Conservation (phyloP, 257 asterid species). For the Craterostigma plantagineum region DNA sequence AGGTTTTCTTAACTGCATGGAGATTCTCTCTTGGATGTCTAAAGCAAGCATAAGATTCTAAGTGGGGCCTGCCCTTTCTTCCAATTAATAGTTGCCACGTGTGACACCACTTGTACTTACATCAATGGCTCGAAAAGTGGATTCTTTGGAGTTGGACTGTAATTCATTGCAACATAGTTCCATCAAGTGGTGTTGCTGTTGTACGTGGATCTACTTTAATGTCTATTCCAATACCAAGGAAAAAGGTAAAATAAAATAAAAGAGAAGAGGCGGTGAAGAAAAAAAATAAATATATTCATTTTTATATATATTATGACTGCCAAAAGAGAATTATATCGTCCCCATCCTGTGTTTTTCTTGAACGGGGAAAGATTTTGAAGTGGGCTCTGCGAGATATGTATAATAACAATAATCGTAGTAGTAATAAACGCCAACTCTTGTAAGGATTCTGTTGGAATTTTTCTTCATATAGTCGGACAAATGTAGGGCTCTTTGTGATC, state of each 20-base stretch:
- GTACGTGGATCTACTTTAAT: slow-evolving; percentile 2
- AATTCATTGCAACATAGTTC: not conserved
- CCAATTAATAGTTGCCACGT: slow-evolving; percentile 22
- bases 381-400: no score
- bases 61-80: slow-evolving; percentile 12
- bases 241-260: slow-evolving; percentile 9
- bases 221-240: slow-evolving; percentile 42
- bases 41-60: slow-evolving; percentile 27
- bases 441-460: no score
- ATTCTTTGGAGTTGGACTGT: not conserved
- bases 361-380: no score
- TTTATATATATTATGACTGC: no score
- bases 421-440: no score
- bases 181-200: slow-evolving; percentile 20
- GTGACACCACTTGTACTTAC: slow-evolving; percentile 25
- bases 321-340: no score
- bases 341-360: no score
- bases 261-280: no score
- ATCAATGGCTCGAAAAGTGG: no score
- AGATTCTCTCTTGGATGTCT: slow-evolving; percentile 26
- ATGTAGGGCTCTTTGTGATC: no score
- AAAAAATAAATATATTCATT: not conserved
- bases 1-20: not conserved
- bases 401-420: no score
- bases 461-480: no score